These are phyloP conservation scores for Beauveria sp. DNA, from an alignment of 2,329 filamentous ascomycete genomes.

Conservation along the genomic window DNA sequence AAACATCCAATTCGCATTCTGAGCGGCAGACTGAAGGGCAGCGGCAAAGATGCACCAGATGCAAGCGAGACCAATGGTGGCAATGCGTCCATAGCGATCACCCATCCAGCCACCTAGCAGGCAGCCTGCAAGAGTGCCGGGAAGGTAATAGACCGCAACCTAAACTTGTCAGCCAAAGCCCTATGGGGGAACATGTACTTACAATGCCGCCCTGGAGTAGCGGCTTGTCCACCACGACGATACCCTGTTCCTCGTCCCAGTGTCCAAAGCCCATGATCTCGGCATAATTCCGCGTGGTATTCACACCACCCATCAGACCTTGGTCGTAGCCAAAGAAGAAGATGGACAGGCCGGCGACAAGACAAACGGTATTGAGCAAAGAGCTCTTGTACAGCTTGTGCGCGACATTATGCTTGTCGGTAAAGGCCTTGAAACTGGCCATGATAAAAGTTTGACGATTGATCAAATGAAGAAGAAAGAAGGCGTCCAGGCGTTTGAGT, in stretches of 20 bases:
- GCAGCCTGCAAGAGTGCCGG: slow-evolving; percentile 51
- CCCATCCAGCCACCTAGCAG: slow-evolving; percentile 57
- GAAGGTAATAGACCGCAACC: slow-evolving; percentile 38
- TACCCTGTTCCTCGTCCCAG: slow-evolving; percentile 37
- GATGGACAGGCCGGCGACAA: slow-evolving; percentile 56
- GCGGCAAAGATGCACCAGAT: slow-evolving; percentile 55
- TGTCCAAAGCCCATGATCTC: slow-evolving; percentile 59
- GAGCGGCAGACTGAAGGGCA: slow-evolving; percentile 55
- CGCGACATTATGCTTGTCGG: slow-evolving; percentile 29
- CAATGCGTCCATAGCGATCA: slow-evolving; percentile 54
- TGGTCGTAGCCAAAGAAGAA: slow-evolving; percentile 60
- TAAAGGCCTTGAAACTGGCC: slow-evolving; percentile 2
- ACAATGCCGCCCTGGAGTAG: slow-evolving; percentile 28
- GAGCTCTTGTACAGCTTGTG: slow-evolving; percentile 46
- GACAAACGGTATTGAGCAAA: slow-evolving; percentile 55
- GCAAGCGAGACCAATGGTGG: slow-evolving; percentile 53
- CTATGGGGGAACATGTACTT: background rate
- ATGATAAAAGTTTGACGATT: background rate
- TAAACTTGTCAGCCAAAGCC: slow-evolving; percentile 11
- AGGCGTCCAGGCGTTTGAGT: background rate
- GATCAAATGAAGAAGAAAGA: background rate
- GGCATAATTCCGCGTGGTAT: slow-evolving; percentile 57
- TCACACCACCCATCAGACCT: slow-evolving; percentile 56
- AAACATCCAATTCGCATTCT: slow-evolving; percentile 64
- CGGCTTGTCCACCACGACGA: slow-evolving; percentile 49